Base-by-base conservation (phyloP, 495 filamentous ascomycete genomes). In the Pseudevernia furfuracea region DNA sequence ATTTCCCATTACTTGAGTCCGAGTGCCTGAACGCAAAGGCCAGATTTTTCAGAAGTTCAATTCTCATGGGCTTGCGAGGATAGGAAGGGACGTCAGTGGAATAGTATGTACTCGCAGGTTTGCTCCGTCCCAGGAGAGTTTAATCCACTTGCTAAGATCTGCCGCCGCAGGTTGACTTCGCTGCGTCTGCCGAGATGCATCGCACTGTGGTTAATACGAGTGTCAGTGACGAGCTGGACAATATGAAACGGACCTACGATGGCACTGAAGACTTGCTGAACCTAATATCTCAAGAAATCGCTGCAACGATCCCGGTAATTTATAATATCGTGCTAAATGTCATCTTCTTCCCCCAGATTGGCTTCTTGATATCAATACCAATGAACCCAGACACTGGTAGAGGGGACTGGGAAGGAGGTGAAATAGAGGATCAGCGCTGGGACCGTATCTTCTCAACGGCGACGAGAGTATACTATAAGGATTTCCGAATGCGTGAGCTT, bases 321-420 rank as follows among this genome's bases (percentile, higher is more conserved):
- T 69, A 89, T 71, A 75, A 81, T 75, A 71, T 85, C 63, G 76
- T 85, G 71, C 68, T 97, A 75, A 90, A 89, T 62, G 86, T 89
- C 58, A 88, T 95, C 28, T 92, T 92, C 72, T 91, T 96, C 68
- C 92, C 91, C 14, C 90, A 96, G 70, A 81, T 96, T 19, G 95
- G 94, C 4, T 98, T 96, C 74, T 82, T 97, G 23, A 89, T 91
- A 32, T 86, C 87, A 0, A 85, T 96, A 30, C 81, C 82, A 1
- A 73, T 88, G 15, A 84, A 92, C 69, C 76, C 79, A 23, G 72
- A 79, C 10, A 84, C 82, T 11, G 86, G 87, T 0, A 75, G 80
- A 60, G 83, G 85, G 0, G 77, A 84, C 1, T 97, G 88, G 69
- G 79, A 84, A 61, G 90, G 91, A 7, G 76, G 81, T 46, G 76